Evolutionary conservation across 148 eudicot species (phyloP), one percentile per base, ranked within the genome.

Genomic region (Rhododendron ferrugineum): DNA sequence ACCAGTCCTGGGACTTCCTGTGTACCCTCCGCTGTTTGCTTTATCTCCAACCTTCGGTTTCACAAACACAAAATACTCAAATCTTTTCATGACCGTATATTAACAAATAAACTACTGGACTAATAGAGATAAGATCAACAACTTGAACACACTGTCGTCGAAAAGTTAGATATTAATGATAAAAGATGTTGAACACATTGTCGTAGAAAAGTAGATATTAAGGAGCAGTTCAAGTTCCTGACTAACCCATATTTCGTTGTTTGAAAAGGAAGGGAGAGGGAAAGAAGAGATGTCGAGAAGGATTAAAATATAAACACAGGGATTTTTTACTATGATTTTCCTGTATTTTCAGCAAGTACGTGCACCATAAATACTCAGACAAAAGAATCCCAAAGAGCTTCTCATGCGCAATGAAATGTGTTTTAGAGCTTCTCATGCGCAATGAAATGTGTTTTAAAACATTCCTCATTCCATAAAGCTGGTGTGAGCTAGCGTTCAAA

Each of bases 1-100:
- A 93, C 91, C 11, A 96, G 94, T 82, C 99, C 98, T 81, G 99
- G 99, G 62, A 96, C 97, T 91, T 96, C 99, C 83, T 93, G 99
- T 81, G 95, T 92, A 75, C 99, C 99, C 72, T 95, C 99, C 44
- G 95, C 90, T 80, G 92, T 83, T 95, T 95, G 99, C 85, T 95
- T 95, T 84, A 96, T 92, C 86, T 96, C 99, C 93, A 96, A 88
- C 90, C 99, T 96, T 85, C 78, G 83, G 22, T 50, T 44, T 49
- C 68, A 81, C 34, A 81, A 75, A 58, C 50, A 81, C 0, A 7
- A 72, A 46, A 83, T 4, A 42, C 23, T 34, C 20, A 50, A 28
- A 79, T 50, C 64, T 82, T 49, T 62, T 66, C 56, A 13, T 42
- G 16, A 83, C 5, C 5, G 30, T 44, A 78, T 78, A 22, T 46